Evolutionary conservation across 225 moss, liverwort and hornwort genomes (phyloP), one percentile per base, ranked within the genome.

Genomic region (Polytrichum formosum): DNA sequence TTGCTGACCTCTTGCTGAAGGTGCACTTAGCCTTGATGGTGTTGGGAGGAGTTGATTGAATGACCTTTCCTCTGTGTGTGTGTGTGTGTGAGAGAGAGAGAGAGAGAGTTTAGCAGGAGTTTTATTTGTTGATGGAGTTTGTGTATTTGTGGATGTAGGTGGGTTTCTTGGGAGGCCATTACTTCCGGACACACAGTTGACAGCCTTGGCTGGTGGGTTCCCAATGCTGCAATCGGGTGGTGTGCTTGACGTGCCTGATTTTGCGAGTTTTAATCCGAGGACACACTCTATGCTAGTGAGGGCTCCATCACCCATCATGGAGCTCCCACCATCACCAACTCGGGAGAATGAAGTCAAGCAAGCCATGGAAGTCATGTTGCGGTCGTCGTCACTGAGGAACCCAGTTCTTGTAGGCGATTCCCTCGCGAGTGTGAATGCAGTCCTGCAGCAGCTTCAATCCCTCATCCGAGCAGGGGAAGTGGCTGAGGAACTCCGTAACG

Each of bases 371-470:
- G 72, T 73, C 18, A n/a, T 82, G 4, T 18, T 74, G 2, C 56
- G 62, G 10, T 33, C 69, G 0, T 67, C 74, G 26, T 61, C 74
- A 46, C 79, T 69, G 63, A 56, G 74, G 29, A 89, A 84, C 60
- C 81, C 86, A 5, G 72, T 89, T 18, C 20, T 86, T 31, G 70
- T 89, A 13, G 81, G 74, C 28, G 86, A 80, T 17, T 67, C 67
- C 35, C 72, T 64, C 4, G 37, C 9, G 2, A 60, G 56, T 26
- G 67, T 26, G 5, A 73, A 26, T 46, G 26, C 62, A 5, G 73
- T 70, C 31, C 18, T 82, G 16, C 67, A 79, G 69, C 83, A 89
- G 63, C 76, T 89, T 3, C 67, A 81, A 6, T 76, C 72, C 22
- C 68, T 78, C 3, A 59, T 89, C 54, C 71, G 64, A 26, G 74